Percentiles rank a stretch among this genome's conserved stretches.
Evolutionary conservation across 1,284 basidiomycete species (phyloP).

Genomic region (Heterobasidion irregulare): DNA sequence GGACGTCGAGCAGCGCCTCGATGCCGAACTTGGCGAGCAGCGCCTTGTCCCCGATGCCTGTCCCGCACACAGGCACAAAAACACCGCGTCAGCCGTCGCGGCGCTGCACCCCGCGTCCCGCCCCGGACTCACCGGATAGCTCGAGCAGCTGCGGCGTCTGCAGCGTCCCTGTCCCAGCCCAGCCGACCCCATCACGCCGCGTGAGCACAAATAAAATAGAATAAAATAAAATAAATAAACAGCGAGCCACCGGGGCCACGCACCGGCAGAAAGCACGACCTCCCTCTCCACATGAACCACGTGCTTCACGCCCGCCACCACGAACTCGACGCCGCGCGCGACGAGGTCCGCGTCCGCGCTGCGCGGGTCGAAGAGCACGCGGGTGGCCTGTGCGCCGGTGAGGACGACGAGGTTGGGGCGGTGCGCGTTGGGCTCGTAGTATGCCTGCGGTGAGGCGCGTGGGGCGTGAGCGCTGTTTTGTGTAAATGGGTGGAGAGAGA

Average conservation of each 20-base stretch:
- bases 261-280: conserved; percentile 22
- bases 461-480: too few relatives aligned
- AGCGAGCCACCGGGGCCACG: too few relatives aligned
- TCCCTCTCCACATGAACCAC: conserved; percentile 20
- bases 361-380: background rate
- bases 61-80: too few relatives aligned
- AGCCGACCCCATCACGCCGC: too few relatives aligned
- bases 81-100: too few relatives aligned
- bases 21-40: background rate
- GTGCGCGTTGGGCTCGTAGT: conserved; percentile 6
- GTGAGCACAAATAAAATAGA: too few relatives aligned
- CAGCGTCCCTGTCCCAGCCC: conserved; percentile 1
- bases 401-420: conserved; percentile 5
- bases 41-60: background rate
- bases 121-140: background rate
- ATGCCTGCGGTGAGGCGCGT: background rate
- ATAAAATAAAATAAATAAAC: too few relatives aligned
- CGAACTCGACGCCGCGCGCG: background rate
- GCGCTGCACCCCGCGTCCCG: too few relatives aligned
- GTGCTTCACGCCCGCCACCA: conserved; percentile 19
- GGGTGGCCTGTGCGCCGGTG: conserved; percentile 4
- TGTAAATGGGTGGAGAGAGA: too few relatives aligned
- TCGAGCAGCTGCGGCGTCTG: conserved; percentile 4
- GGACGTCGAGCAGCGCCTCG: background rate
- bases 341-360: too few relatives aligned